phyloP scores from a whole-genome alignment of 2,329 filamentous ascomycete genomes.

The Torrubiella hemipterigena region DNA sequence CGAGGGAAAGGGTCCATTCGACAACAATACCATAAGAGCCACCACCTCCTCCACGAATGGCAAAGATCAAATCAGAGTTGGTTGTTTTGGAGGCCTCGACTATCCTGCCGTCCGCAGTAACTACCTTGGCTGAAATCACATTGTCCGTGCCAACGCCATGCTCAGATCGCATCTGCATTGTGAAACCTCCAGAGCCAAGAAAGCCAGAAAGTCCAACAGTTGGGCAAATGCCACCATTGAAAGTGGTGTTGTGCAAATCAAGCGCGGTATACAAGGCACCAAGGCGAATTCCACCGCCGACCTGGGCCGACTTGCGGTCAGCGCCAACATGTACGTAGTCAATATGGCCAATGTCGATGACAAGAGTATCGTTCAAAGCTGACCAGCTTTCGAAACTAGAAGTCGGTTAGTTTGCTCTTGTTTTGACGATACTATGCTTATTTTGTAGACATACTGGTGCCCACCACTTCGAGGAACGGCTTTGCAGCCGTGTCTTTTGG shows the following conservation, averaged over 20 bases:
- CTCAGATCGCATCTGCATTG: conserved; percentile 16
- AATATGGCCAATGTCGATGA: conserved; percentile 10
- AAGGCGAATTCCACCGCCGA: conserved; percentile 9
- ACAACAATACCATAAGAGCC: conserved; percentile 19
- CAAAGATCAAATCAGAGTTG: conserved; percentile 17
- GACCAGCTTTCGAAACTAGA: conserved; percentile 7
- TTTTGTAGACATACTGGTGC: conserved; percentile 6
- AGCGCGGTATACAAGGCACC: conserved; percentile 9
- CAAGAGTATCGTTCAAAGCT: conserved; percentile 6
- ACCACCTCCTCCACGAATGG: conserved; percentile 15
- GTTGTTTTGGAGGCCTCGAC: conserved; percentile 12
- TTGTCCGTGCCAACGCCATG: conserved; percentile 16
- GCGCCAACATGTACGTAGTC: conserved; percentile 7
- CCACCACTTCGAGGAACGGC: conserved; percentile 8
- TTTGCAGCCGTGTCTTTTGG: conserved; percentile 5
- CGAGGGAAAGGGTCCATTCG: conserved; percentile 10
- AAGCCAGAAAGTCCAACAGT: conserved; percentile 17
- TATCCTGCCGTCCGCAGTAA: conserved; percentile 14
- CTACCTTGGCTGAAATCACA: conserved; percentile 15
- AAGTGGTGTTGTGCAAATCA: conserved; percentile 5
- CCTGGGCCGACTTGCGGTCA: conserved; percentile 6
- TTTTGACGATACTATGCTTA: too few relatives aligned
- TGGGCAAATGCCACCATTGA: conserved; percentile 9
- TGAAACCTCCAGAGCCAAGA: conserved; percentile 17
- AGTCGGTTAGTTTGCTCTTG: too few relatives aligned